Evolutionary conservation across 352 stramenopile species (phyloP).

Genomic region (Aphanomyces astaci): DNA sequence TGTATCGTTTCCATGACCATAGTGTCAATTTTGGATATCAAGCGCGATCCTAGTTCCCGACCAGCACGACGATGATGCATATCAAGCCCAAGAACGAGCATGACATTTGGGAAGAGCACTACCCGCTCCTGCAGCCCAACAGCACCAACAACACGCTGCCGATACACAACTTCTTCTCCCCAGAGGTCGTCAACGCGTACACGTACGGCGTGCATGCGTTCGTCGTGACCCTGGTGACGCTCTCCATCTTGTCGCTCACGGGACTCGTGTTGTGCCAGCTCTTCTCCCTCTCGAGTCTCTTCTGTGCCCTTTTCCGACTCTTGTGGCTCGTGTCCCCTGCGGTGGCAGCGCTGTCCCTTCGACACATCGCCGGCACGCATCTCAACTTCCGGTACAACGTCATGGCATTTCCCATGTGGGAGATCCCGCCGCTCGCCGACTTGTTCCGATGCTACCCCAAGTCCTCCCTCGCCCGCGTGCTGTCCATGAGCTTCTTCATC

Average conservation of each 20-base stretch:
- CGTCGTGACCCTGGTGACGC: conserved; percentile 65
- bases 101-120: conserved; percentile 83
- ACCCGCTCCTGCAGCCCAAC: conserved; percentile 82
- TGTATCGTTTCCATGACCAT: background rate
- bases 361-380: conserved; percentile 59
- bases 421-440: conserved; percentile 70
- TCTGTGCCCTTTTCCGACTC: conserved; percentile 47
- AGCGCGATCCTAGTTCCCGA: background rate
- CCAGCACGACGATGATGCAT: background rate
- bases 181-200: conserved; percentile 78
- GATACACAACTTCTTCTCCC: conserved; percentile 84
- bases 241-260: conserved; percentile 72
- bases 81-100: background rate
- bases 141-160: conserved; percentile 45
- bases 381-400: conserved; percentile 36
- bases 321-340: conserved; percentile 70
- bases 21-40: conserved; percentile 6
- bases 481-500: conserved; percentile 73
- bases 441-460: conserved; percentile 78
- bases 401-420: conserved; percentile 53
- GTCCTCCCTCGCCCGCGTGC: conserved; percentile 62
- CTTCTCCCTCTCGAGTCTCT: conserved; percentile 50
- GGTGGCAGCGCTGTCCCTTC: conserved; percentile 59
- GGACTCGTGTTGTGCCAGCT: conserved; percentile 79
- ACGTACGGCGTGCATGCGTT: conserved; percentile 73